Percentiles rank a stretch among this genome's conserved stretches.
Evolutionary conservation across 202 grass and related monocot species (phyloP).

Genomic region (Zoysia matrella): DNA sequence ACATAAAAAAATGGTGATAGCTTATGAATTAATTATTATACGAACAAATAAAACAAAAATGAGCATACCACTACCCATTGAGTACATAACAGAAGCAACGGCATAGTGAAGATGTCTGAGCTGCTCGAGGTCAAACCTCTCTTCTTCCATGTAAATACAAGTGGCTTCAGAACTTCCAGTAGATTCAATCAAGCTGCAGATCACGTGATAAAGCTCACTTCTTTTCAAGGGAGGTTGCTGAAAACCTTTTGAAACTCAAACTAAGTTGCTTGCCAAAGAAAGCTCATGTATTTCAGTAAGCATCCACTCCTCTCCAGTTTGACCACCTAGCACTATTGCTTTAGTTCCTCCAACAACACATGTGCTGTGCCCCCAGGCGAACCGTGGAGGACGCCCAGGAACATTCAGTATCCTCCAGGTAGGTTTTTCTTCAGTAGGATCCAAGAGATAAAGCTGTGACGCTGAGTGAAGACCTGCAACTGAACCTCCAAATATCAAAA

Average conservation of each 20-base stretch:
- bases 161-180: slow-evolving; percentile 26
- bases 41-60: slow-evolving; percentile 50
- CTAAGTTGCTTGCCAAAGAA: slow-evolving; percentile 60
- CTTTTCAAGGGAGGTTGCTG: slow-evolving; percentile 11
- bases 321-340: slow-evolving; percentile 86
- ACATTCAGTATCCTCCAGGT: slow-evolving; percentile 91
- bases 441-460: slow-evolving; percentile 83
- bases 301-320: slow-evolving; percentile 98
- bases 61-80: slow-evolving; percentile 44
- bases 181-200: slow-evolving; percentile 14
- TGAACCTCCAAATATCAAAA: slow-evolving; percentile 91
- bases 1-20: slow-evolving; percentile 50
- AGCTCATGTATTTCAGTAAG: slow-evolving; percentile 92
- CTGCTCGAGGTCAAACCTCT: background rate
- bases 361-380: slow-evolving; percentile 94
- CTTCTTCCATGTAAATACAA: slow-evolving; percentile 35
- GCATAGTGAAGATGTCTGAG: slow-evolving; percentile 13
- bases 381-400: slow-evolving; percentile 72
- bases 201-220: slow-evolving; percentile 9
- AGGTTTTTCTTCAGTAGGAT: slow-evolving; percentile 93
- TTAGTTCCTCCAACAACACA: slow-evolving; percentile 88
- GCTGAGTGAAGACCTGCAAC: slow-evolving; percentile 93
- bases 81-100: slow-evolving; percentile 37
- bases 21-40: slow-evolving; percentile 48
- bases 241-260: slow-evolving; percentile 41